These are phyloP conservation scores for Rhodosporidiobolus sp. DNA, from an alignment of 768 basidiomycete genomes.

Conservation along the genomic window DNA sequence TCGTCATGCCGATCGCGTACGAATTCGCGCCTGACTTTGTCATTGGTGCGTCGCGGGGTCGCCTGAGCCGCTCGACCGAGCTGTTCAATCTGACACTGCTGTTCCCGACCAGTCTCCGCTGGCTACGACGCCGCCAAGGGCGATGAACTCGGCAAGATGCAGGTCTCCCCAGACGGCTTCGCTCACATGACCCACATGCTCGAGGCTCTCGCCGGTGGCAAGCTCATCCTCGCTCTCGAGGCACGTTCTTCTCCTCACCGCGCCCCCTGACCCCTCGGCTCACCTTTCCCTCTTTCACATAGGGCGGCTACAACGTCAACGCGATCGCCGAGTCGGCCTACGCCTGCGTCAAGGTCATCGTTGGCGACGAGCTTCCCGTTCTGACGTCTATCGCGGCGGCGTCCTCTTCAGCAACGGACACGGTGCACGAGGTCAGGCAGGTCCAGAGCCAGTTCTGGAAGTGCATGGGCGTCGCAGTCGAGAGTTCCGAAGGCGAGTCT, in stretches of 20 bases:
- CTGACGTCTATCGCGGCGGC: slow-evolving; percentile 66
- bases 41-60: slow-evolving; percentile 64
- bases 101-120: slow-evolving; percentile 77
- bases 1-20: slow-evolving; percentile 94
- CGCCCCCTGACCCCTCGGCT: not conserved
- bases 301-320: slow-evolving; percentile 95
- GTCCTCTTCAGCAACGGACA: slow-evolving; percentile 77
- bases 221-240: slow-evolving; percentile 88
- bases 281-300: not conserved
- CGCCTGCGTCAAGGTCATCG: slow-evolving; percentile 79
- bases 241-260: slow-evolving; percentile 50
- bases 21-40: slow-evolving; percentile 96
- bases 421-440: slow-evolving; percentile 79
- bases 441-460: slow-evolving; percentile 92
- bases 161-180: slow-evolving; percentile 86
- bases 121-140: slow-evolving; percentile 96
- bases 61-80: too few relatives aligned
- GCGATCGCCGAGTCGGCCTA: slow-evolving; percentile 82
- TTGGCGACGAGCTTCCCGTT: slow-evolving; percentile 79
- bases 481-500: slow-evolving; percentile 69
- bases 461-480: slow-evolving; percentile 73
- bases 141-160: slow-evolving; percentile 85
- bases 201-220: slow-evolving; percentile 77
- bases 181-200: slow-evolving; percentile 99
- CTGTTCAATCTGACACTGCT: not conserved